Conservation (phyloP, 345 rosid genomes). For the Pugionium dolabratum region DNA sequence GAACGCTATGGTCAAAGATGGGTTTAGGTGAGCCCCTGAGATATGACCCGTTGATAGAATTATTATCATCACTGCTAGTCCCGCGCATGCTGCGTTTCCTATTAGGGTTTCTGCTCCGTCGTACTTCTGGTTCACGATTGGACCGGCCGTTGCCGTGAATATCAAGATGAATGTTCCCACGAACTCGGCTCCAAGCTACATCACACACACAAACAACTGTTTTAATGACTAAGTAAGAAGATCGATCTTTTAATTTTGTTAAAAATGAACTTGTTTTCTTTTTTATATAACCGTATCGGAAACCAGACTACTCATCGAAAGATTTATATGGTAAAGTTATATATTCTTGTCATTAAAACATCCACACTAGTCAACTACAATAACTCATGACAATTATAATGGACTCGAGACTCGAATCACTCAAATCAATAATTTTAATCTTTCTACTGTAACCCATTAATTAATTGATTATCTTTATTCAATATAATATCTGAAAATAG, state of each 20-base stretch:
- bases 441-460: too few relatives aligned
- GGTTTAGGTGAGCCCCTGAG: conserved; percentile 96
- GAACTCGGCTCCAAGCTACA: conserved; percentile 91
- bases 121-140: conserved; percentile 91
- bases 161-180: conserved; percentile 94
- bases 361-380: too few relatives aligned
- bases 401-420: too few relatives aligned
- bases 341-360: too few relatives aligned
- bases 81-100: conserved; percentile 90
- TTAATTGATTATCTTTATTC: too few relatives aligned
- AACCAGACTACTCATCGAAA: too few relatives aligned
- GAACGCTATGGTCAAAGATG: conserved; percentile 85
- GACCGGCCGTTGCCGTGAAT: conserved; percentile 89
- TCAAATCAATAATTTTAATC: too few relatives aligned
- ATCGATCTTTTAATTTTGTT: background rate
- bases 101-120: conserved; percentile 68
- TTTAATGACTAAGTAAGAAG: background rate
- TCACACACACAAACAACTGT: background rate
- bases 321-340: too few relatives aligned
- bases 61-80: conserved; percentile 91
- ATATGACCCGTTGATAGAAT: conserved; percentile 93
- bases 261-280: too few relatives aligned
- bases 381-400: too few relatives aligned
- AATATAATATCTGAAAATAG: too few relatives aligned
- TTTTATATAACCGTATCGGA: too few relatives aligned